Evolutionary conservation across 2,329 filamentous ascomycete species (phyloP).

Genomic region (Nemania sp.): DNA sequence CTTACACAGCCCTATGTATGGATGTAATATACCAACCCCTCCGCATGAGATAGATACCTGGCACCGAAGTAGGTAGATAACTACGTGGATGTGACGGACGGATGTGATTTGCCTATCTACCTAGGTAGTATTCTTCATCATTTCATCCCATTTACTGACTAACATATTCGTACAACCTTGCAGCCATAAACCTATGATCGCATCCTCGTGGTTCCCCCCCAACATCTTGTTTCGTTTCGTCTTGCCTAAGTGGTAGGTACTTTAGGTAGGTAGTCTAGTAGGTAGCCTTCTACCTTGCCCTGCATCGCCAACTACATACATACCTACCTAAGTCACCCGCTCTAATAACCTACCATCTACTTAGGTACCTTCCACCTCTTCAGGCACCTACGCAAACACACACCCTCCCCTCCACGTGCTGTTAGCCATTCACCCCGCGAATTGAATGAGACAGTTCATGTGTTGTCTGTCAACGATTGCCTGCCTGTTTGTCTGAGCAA

Average conservation of each 20-base stretch:
- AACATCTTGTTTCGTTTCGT: background rate
- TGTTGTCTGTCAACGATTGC: background rate
- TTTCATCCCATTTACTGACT: background rate
- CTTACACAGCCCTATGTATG: background rate
- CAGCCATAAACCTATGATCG: background rate
- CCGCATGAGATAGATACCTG: background rate
- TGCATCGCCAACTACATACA: background rate
- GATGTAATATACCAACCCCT: background rate
- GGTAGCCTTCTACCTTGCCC: background rate
- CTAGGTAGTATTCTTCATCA: no score
- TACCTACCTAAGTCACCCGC: background rate
- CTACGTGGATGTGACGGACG: background rate
- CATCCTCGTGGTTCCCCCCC: background rate
- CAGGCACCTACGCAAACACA: background rate
- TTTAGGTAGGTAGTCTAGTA: background rate
- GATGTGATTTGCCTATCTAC: background rate
- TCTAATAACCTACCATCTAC: background rate
- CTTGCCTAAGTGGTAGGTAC: no score
- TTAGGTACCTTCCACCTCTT: background rate
- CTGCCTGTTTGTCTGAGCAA: background rate
- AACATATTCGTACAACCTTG: conserved; percentile 4
- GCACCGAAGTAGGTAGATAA: background rate
- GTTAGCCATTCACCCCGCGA: background rate
- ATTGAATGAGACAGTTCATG: background rate
- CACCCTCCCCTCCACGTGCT: background rate